Evolutionary conservation across 106 monocot species (phyloP).

Genomic region (Platanthera guangdongensis): DNA sequence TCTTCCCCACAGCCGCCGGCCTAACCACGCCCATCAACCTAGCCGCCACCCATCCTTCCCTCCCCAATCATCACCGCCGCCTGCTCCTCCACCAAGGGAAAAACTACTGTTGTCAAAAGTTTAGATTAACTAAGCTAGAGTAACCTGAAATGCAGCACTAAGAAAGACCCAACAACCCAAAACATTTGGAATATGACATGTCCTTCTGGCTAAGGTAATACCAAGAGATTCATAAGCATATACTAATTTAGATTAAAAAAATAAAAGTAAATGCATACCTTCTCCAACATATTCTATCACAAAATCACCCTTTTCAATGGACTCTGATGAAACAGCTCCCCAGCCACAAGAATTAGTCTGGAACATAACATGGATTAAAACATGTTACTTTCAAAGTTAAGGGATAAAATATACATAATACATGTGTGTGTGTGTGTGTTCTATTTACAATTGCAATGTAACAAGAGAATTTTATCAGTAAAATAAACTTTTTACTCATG

Average conservation of each 20-base stretch:
- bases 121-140: not conserved
- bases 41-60: no score
- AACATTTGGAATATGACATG: not conserved
- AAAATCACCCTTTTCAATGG: conserved; percentile 76
- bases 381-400: not conserved
- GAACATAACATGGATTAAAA: conserved; percentile 8
- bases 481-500: not conserved
- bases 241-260: not conserved
- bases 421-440: not conserved
- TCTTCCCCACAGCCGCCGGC: no score
- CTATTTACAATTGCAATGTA: not conserved
- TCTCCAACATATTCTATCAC: conserved; percentile 96
- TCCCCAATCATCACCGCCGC: no score
- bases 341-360: conserved; percentile 93
- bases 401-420: not conserved
- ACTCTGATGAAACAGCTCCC: conserved; percentile 75
- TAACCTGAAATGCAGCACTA: not conserved
- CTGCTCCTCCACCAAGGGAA: not conserved
- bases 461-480: not conserved
- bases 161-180: not conserved
- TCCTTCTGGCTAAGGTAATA: not conserved
- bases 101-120: not conserved
- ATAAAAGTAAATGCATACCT: conserved; percentile 37
- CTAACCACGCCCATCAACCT: no score
- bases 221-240: not conserved